Base-by-base conservation (phyloP, 371 early-diverging fungal species). In the Haplosporangium sp. region DNA sequence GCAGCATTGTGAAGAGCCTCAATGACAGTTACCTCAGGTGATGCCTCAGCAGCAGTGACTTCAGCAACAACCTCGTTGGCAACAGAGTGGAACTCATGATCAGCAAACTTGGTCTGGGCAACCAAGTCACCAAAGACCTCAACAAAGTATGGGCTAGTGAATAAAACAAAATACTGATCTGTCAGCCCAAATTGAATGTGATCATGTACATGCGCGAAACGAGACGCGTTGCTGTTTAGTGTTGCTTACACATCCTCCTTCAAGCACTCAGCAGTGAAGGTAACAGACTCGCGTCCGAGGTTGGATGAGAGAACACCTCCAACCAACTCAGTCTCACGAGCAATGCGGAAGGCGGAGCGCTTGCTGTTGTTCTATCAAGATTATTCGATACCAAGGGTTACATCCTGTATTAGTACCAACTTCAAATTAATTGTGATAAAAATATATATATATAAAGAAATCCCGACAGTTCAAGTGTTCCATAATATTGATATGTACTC, bases 261-360 rank as follows among this genome's bases (percentile, higher is more conserved):
- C 83, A 97, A 91, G 89, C 96, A 96, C 84, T 95, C 94, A 74
- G 96, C 94, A 52, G 92, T 91, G 84, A 94, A 91, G 69, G 93
- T 86, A 74, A 96, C 87, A 84, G 91, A 86, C 85, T 98, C 98
- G 64, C 97, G 93, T 64, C 91, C 89, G 61, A 94, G 87, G 83
- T 90, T 85, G 60, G 97, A 88, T 58, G 92, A 91, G 77, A 97
- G 88, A 63, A 91, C 88, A 79, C 94, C 95, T 75, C 99, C 99
- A 70, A 95, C 92, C 71, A 97, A 89, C 90, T 97, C 97, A 70
- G 97, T 90, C 85, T 97, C 96, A 76, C 97, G 96, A 77, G 94
- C 86, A 58, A 92, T 90, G 72, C 96, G 95, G 88, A 95, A 93
- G 71, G 94, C 90, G 76, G 94, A 95, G 85, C 96, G 96, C 65